Evolutionary conservation across 352 stramenopile genomes (phyloP), one percentile per base, ranked within the genome.

Genomic region (Pythium scleroteichum): DNA sequence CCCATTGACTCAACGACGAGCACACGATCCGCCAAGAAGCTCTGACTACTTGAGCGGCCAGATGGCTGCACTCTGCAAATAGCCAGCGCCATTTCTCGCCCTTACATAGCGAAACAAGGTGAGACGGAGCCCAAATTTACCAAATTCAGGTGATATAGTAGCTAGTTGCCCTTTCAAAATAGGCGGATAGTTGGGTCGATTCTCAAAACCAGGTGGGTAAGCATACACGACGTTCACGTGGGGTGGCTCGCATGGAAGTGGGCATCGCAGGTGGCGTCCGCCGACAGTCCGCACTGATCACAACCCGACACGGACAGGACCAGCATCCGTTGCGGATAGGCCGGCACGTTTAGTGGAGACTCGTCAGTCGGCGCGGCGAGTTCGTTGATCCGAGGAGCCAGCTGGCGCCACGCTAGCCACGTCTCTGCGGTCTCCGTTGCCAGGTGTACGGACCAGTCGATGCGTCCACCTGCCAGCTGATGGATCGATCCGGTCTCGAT

Each of bases 1-100:
- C 73, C 75, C 75, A 85, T 85, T n/a, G 42, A 44, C 38, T 44
- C 38, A 20, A 20, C 38, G 4, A 19, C 38, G 17, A 44, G 17
- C 38, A 13, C 13, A 44, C 38, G 38, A 44, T 44, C 38, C 38
- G 38, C 17, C 7, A 59, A 49, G 26, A 46, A 20, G 16, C 10
- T 53, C 47, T 53, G 47, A 53, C 29, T 32, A 53, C 27, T 24
- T 27, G 29, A 49, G 19, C 54, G 16, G 32, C 45, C 55, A 62
- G 55, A 62, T 62, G 53, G 42, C 42, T 61, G 16, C 53, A 46
- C 33, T 38, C 54, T 46, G 33, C 17, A 62, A 55, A 48, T 55
- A 62, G 55, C 55, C 55, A 62, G 55, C 23, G 12, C 20, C n/a
- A 19, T 14, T 35, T 17, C 55, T 8, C 22, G 55, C 39, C 45